These are phyloP conservation scores for Zygnema circumcarinatum DNA, from an alignment of 139 green algal species.

Conservation along the genomic window DNA sequence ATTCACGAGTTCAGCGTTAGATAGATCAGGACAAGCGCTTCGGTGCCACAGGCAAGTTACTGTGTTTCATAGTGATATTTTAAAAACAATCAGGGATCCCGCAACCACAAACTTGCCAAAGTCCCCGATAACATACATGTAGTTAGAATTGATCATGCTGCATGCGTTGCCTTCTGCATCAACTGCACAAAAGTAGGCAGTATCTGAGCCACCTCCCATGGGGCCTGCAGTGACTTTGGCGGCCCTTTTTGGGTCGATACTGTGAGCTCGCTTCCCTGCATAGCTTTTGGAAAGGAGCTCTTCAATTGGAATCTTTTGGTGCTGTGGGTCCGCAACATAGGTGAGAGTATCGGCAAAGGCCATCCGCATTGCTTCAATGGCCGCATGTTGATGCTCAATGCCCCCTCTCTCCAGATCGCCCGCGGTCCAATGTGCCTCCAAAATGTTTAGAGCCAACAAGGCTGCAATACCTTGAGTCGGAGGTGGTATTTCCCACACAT, in stretches of 20 bases:
- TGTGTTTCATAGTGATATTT: too few relatives aligned
- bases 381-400: slow-evolving; percentile 64
- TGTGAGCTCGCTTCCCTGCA: slow-evolving; percentile 43
- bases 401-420: slow-evolving; percentile 40
- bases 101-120: too few relatives aligned
- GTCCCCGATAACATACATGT: too few relatives aligned
- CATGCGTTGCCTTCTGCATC: slow-evolving; percentile 74
- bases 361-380: slow-evolving; percentile 71
- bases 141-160: slow-evolving; percentile 80
- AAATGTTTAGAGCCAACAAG: slow-evolving; percentile 73
- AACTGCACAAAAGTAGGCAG: slow-evolving; percentile 75
- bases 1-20: too few relatives aligned
- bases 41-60: too few relatives aligned
- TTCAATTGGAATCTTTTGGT: slow-evolving; percentile 46
- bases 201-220: slow-evolving; percentile 63
- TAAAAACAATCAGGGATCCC: too few relatives aligned
- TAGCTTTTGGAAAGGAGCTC: slow-evolving; percentile 61
- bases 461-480: slow-evolving; percentile 73
- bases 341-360: slow-evolving; percentile 74
- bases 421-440: slow-evolving; percentile 60
- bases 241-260: slow-evolving; percentile 26
- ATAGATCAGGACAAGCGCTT: too few relatives aligned
- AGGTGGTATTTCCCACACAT: slow-evolving; percentile 75
- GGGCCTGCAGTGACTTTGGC: neutral
- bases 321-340: slow-evolving; percentile 66